These are phyloP conservation scores for Ganoderma boninense DNA, from an alignment of 1,284 basidiomycete genomes.

Conservation along the genomic window DNA sequence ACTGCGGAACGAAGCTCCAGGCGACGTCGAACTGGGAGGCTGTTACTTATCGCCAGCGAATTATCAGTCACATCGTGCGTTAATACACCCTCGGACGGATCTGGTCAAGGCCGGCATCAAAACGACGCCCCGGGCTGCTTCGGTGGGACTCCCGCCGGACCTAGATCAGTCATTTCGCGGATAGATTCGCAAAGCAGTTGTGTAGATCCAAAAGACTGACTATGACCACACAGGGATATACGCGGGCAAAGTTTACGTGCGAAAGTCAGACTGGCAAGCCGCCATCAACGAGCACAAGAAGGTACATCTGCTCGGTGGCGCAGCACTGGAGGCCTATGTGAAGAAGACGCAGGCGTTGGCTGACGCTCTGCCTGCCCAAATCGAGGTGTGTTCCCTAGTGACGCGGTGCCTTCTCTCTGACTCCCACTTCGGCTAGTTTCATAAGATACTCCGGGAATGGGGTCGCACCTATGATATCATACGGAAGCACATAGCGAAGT, in stretches of 20 bases:
- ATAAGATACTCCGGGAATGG: conserved; percentile 24
- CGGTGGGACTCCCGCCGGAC: too few relatives aligned
- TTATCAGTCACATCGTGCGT: too few relatives aligned
- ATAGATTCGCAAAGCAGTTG: background rate
- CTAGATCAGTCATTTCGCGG: too few relatives aligned
- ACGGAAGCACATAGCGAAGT: background rate
- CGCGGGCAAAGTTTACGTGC: conserved; percentile 10
- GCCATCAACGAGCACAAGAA: conserved; percentile 39
- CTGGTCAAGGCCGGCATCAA: too few relatives aligned
- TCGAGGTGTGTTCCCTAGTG: conserved; percentile 22
- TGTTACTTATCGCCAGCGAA: too few relatives aligned
- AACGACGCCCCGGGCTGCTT: too few relatives aligned
- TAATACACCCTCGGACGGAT: background rate
- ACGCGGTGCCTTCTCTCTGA: background rate
- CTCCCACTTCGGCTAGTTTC: conserved; percentile 12
- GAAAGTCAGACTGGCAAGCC: conserved; percentile 30
- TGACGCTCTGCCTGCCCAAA: conserved; percentile 19
- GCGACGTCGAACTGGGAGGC: too few relatives aligned
- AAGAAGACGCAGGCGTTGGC: conserved; percentile 29
- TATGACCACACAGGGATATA: background rate
- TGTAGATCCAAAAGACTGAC: background rate
- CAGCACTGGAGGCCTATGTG: conserved; percentile 25
- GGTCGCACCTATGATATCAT: background rate
- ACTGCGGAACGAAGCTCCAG: too few relatives aligned
- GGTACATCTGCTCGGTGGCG: conserved; percentile 18